Base-by-base conservation (phyloP, 1,284 basidiomycete species). In the Austroboletus rostrupii region DNA sequence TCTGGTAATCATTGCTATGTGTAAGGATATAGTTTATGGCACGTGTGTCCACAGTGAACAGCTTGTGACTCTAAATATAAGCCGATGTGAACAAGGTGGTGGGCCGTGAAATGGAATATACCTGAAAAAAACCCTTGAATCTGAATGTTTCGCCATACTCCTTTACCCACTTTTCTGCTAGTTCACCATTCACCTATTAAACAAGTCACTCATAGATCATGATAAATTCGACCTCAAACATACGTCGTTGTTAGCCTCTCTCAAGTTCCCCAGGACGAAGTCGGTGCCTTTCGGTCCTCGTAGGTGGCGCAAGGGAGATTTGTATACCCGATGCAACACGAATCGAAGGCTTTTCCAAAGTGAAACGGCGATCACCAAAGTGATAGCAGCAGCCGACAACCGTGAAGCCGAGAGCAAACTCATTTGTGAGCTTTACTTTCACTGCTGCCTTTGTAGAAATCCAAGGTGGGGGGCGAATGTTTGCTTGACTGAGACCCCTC, bases 131-230 rank as follows among this genome's bases (percentile, higher is more conserved):
- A 0, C 67, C 68, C 47, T 71, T 71, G 50, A 75, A 79, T 47
- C 63, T 73, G 42, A 83, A 58, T 1, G 75, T 79, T 3, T 57
- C 56, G 0, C 84, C 83, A 54, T 83, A 81, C 50, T 79, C 58
- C 23, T 70, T 55, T 0, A 72, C 57, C 84, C 84, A 87, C 53
- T 19, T 32, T 3, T 59, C 44, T 5, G 29, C 2, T 5, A 47
- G 26, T n/a, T 1, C 6, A 3, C 26, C 29, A 21, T 35, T 23
- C 11, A 45, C 50, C 54, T 57, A n/a, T 29, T 20, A 23, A 35
- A 20, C 5, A 35, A n/a, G 16, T n/a, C 10, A n/a, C 8, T 36
- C 16, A n/a, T 6, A 12, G 13, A 42, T 1, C 9, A 14, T 5
- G 4, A 28, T 16, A 10, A 2, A 8, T 21, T 10, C 10, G 33